Evolutionary conservation across 495 filamentous ascomycete species (phyloP), one percentile per base, ranked within the genome.

Genomic region (Daldinia vernicosa): DNA sequence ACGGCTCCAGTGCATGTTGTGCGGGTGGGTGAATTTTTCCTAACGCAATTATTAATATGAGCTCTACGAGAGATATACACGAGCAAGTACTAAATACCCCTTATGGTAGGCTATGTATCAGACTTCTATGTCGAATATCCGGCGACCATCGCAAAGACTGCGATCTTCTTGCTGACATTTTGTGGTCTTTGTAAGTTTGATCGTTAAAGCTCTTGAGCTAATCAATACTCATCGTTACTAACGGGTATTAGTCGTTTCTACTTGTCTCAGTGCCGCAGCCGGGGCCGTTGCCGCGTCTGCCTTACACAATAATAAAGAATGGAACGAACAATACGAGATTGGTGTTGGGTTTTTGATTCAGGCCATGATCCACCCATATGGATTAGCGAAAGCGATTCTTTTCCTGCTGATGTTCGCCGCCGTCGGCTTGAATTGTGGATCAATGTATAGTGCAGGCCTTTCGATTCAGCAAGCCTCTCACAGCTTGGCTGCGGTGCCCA

Each of bases 51-150:
- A 14, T 35, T 35, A 35, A 35, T 35, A 14, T 35, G 33, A 4
- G 33, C 0, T 4, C 12, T 35, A 35, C 14, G 12, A 35, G 12
- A 14, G 33, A 35, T 12, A 35, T 35, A 12, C 12, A 35, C 1
- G 5, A 35, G 14, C 12, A 35, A 5, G 12, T 35, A 35, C 33
- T 35, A 35, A 35, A 14, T 35, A 35, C 33, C 33, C 12, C 33
- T 14, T 35, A 24, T 24, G 22, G 11, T 22, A 47, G 86, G 88
- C 5, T 87, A 89, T 47, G 87, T 84, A 0, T 83, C 83, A 0
- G 89, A 90, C 69, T 91, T 86, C 71, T 90, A 89, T 71, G 86
- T 87, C 7, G 83, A 89, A 40, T 89, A 89, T 67, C 88, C 88
- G 0, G 82, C 80, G 55, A 76, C 82, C 24, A 86, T 84, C 6